phyloP scores from a whole-genome alignment of 768 basidiomycete genomes.

The Lentinula guzmanii region DNA sequence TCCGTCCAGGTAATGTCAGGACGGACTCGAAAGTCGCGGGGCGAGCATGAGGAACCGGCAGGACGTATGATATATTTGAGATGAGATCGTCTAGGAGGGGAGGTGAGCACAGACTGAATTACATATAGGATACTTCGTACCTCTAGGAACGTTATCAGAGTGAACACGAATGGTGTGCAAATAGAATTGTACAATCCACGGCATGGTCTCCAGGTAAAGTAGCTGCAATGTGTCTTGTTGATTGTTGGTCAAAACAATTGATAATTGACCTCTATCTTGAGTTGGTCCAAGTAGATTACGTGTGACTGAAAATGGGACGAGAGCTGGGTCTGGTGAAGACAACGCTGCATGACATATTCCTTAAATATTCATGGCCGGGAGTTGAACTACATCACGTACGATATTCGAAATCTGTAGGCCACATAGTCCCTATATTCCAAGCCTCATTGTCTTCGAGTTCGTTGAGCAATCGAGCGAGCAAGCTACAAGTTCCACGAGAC shows the following conservation, averaged over 20 bases:
- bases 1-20: conserved; percentile 63
- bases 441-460: conserved; percentile 31
- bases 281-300: conserved; percentile 70
- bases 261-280: conserved; percentile 73
- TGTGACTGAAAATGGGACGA: conserved; percentile 52
- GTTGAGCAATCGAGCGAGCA: conserved; percentile 8
- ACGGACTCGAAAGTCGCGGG: conserved; percentile 75
- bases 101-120: not conserved
- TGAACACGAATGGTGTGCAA: conserved; percentile 66
- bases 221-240: conserved; percentile 35
- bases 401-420: conserved; percentile 56
- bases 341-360: conserved; percentile 22
- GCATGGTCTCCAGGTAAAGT: conserved; percentile 86
- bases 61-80: conserved; percentile 58
- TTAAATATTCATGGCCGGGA: not conserved
- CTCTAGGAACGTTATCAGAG: conserved; percentile 36
- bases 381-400: conserved; percentile 34
- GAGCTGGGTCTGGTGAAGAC: conserved; percentile 27
- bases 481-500: not conserved
- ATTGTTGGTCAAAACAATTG: conserved; percentile 61
- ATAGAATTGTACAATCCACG: conserved; percentile 88
- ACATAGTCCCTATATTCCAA: conserved; percentile 52
- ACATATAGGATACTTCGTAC: conserved; percentile 11
- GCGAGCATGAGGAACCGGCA: conserved; percentile 60
- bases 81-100: conserved; percentile 51